These are phyloP conservation scores for Crucibulum laeve DNA, from an alignment of 768 basidiomycete species.

Conservation along the genomic window DNA sequence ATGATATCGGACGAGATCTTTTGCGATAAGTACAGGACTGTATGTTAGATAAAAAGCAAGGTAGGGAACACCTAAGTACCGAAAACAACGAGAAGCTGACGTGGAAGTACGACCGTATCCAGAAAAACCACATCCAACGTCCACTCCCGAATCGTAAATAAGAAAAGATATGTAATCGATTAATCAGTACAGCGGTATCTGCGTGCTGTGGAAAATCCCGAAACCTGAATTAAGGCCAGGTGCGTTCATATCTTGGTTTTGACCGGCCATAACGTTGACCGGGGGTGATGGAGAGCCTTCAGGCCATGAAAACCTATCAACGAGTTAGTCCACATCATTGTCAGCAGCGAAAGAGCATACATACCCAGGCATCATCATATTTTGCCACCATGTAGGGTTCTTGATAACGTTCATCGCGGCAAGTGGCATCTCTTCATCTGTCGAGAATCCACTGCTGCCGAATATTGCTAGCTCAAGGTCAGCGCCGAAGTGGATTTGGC, in stretches of 20 bases:
- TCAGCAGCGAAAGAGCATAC: neutral
- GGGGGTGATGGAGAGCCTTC: slow-evolving; percentile 30
- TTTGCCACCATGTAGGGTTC: slow-evolving; percentile 69
- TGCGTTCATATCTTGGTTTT: slow-evolving; percentile 9
- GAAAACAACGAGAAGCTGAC: no score
- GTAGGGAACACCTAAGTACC: no score
- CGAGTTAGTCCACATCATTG: slow-evolving; percentile 1
- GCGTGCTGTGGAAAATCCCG: slow-evolving; percentile 22
- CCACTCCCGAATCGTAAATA: no score
- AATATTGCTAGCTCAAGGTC: slow-evolving; percentile 32
- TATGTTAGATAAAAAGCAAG: no score
- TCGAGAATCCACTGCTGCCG: slow-evolving; percentile 27
- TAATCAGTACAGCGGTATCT: slow-evolving; percentile 12
- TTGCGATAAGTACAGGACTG: no score
- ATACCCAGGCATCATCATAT: slow-evolving; percentile 85
- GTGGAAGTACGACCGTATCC: no score
- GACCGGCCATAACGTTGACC: slow-evolving; percentile 9
- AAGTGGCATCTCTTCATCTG: slow-evolving; percentile 51
- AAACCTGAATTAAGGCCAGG: slow-evolving; percentile 16
- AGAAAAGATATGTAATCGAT: no score
- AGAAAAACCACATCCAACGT: no score
- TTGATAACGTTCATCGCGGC: slow-evolving; percentile 73
- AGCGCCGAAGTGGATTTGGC: slow-evolving; percentile 37
- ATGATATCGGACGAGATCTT: no score
- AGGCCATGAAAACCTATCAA: slow-evolving; percentile 30